phyloP scores from a whole-genome alignment of 208 protist genomes.

The Phytomonas francai region DNA sequence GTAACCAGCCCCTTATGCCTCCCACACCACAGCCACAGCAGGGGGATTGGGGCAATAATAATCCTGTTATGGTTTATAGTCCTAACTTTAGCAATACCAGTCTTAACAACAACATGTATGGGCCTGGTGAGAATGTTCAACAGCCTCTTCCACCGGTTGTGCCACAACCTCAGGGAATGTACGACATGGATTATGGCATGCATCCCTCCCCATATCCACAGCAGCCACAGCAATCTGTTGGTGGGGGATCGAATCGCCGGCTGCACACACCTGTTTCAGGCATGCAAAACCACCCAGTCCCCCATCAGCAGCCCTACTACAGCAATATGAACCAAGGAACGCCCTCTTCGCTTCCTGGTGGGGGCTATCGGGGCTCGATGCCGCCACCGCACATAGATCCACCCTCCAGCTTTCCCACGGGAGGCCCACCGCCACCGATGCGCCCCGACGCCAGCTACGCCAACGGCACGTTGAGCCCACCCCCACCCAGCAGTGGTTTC shows the following conservation, averaged over 20 bases:
- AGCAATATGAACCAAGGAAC: slow-evolving; percentile 19
- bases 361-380: slow-evolving; percentile 12
- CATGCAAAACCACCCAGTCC: slow-evolving; percentile 15
- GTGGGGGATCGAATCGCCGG: background rate
- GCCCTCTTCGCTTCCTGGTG: background rate
- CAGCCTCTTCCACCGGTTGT: background rate
- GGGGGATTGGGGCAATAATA: slow-evolving; percentile 19
- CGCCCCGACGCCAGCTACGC: slow-evolving; percentile 17
- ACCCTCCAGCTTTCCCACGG: slow-evolving; percentile 20
- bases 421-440: slow-evolving; percentile 17
- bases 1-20: background rate
- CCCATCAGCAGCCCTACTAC: slow-evolving; percentile 20
- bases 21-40: slow-evolving; percentile 17
- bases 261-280: background rate
- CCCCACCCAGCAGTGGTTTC: slow-evolving; percentile 23
- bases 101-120: slow-evolving; percentile 13
- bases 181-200: slow-evolving; percentile 21
- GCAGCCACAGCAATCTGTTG: slow-evolving; percentile 9
- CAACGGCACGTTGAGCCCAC: slow-evolving; percentile 18
- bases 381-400: slow-evolving; percentile 34
- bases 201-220: slow-evolving; percentile 20
- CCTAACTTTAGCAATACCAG: slow-evolving; percentile 8
- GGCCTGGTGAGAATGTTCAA: background rate
- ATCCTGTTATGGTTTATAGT: slow-evolving; percentile 9
- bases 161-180: slow-evolving; percentile 18